Base-by-base conservation (phyloP, 1,284 basidiomycete species). In the Boletus mariae region DNA sequence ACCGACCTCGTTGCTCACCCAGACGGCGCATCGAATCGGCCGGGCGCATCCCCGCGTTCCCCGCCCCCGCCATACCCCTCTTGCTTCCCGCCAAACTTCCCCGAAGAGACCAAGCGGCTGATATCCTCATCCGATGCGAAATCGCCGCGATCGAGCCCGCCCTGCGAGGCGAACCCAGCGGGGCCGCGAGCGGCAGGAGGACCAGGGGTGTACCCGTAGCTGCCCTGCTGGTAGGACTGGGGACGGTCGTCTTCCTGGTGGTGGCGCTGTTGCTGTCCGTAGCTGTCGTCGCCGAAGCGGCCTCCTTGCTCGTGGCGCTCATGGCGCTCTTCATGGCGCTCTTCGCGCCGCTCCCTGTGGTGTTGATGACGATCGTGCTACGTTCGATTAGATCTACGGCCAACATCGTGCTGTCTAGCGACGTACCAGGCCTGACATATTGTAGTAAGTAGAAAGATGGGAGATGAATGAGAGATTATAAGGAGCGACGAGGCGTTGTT, bases 101-200 rank as follows among this genome's bases (percentile, higher is more conserved):
- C 67, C 3, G 52, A 9, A 2, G 41, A 0, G 35, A 71, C 41
- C 59, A 70, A 59, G 45, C 55, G 53, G 4, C 54, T 20, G 34
- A 66, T 57, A 2, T 69, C 67, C 5, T 43, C 63, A 53, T 66
- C 65, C 41, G 65, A 61, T 50, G 61, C 63, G 42, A 66, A 66
- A 64, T 66, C 68, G 20, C 47, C 54, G 0, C 55, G 59, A 37
- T 54, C 62, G 5, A 68, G 48, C 2, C 57, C 67, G 2, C 66
- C 59, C 9, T n/a, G 63, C 29, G 52, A 38, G 4, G n/a, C n/a
- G 6, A 45, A n/a, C 32, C 1, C 48, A 8, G 37, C 2, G 5
- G 35, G 0, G 1, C 32, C 47, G 26, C 37, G 47, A 1, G 1
- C 15, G 3, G 54, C 28, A 1, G 62, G 62, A 0, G 53, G 51